Percentiles rank a stretch among this genome's conserved stretches.
These are phyloP conservation scores for Fusarium scirpi DNA, from an alignment of 2,329 filamentous ascomycete genomes.

Conservation along the genomic window DNA sequence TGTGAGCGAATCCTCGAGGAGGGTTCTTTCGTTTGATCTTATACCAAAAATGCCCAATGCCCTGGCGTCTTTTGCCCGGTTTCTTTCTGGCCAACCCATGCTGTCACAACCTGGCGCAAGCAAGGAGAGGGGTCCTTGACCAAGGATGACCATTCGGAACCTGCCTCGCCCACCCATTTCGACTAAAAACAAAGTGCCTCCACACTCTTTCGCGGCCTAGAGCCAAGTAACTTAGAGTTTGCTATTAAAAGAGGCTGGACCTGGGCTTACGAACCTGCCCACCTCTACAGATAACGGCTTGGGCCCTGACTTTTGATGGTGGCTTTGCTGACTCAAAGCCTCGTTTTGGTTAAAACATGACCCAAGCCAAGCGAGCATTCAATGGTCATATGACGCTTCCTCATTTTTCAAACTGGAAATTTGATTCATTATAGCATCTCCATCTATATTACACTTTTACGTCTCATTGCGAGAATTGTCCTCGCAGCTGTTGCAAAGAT, in stretches of 20 bases:
- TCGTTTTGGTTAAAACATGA: conserved; percentile 23
- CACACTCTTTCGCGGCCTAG: conserved; percentile 23
- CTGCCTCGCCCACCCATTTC: conserved; percentile 39
- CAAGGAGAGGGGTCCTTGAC: conserved; percentile 39
- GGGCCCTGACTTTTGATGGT: conserved; percentile 17
- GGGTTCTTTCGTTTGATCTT: conserved; percentile 42
- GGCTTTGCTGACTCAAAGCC: conserved; percentile 27
- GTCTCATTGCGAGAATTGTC: conserved; percentile 29
- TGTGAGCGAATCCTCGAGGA: not conserved
- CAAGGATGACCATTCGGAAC: conserved; percentile 37
- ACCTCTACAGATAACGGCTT: conserved; percentile 8
- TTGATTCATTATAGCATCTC: conserved; percentile 20
- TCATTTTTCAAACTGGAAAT: conserved; percentile 10
- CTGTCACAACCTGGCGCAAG: conserved; percentile 35
- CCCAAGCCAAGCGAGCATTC: conserved; percentile 11
- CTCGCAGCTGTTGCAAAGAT: conserved; percentile 19
- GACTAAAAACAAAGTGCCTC: conserved; percentile 16
- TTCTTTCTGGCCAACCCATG: conserved; percentile 44
- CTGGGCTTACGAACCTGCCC: conserved; percentile 11
- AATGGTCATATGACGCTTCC: conserved; percentile 14
- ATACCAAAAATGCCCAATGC: conserved; percentile 38
- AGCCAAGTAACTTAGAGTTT: conserved; percentile 4
- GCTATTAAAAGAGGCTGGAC: conserved; percentile 21
- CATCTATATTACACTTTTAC: conserved; percentile 47
- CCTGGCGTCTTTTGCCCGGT: conserved; percentile 45